These are phyloP conservation scores for Hirsutella thompsonii DNA, from an alignment of 2,329 filamentous ascomycete species.

Conservation along the genomic window DNA sequence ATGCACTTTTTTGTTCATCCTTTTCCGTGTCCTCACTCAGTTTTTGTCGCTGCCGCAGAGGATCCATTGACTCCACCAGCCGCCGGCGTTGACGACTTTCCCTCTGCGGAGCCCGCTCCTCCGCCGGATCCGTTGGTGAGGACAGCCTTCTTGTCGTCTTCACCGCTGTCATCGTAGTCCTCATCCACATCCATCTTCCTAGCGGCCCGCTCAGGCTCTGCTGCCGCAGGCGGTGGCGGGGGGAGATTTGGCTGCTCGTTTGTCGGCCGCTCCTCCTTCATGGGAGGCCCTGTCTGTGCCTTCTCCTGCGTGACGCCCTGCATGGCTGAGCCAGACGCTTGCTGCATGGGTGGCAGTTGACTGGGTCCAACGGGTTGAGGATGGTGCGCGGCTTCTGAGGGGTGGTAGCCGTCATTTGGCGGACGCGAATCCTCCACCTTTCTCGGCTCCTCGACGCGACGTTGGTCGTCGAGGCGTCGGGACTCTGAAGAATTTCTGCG, in stretches of 20 bases:
- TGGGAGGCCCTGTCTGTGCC: constrained; percentile 15
- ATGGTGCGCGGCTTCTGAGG: constrained; percentile 85
- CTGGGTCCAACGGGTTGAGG: constrained; percentile 33
- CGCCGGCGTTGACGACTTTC: constrained; percentile 36
- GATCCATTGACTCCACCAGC: constrained; percentile 32
- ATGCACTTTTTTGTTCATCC: constrained; percentile 2
- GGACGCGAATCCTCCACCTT: constrained; percentile 51
- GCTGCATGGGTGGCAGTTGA: constrained; percentile 52
- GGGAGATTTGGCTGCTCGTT: constrained; percentile 26
- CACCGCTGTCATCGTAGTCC: constrained; percentile 89
- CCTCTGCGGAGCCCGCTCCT: constrained; percentile 34
- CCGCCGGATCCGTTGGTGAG: constrained; percentile 31
- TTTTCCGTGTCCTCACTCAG: constrained; percentile 20
- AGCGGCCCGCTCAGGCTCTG: constrained; percentile 71
- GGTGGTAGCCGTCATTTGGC: constrained; percentile 70
- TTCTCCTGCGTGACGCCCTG: constrained; percentile 39
- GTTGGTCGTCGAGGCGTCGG: constrained; percentile 51
- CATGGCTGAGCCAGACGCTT: constrained; percentile 38
- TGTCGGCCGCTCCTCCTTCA: constrained; percentile 48
- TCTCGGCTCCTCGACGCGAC: constrained; percentile 45
- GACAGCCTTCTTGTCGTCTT: constrained; percentile 60
- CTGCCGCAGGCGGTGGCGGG: constrained; percentile 34
- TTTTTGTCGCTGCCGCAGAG: constrained; percentile 22
- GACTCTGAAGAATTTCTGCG: constrained; percentile 68
- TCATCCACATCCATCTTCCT: constrained; percentile 96